Base-by-base conservation (phyloP, 1,284 basidiomycete species). In the Microbotryomycetes sp. region DNA sequence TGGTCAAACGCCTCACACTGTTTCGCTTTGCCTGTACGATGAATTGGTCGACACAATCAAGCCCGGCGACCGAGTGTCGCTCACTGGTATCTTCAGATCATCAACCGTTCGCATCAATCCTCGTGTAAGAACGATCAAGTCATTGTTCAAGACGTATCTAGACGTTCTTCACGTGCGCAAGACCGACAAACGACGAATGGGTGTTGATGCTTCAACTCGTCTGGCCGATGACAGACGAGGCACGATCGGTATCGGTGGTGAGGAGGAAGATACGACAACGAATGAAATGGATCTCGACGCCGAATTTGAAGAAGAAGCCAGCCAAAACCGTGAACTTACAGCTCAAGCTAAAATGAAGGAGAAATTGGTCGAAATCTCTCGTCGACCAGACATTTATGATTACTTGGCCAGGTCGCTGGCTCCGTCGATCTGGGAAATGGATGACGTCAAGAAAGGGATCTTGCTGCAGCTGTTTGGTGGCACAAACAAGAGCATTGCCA, bases 381-480 rank as follows among this genome's bases (percentile, higher is more conserved):
- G 81, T 64, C 79, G 85, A 54, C 83, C 84, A 3, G 92, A 97
- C 75, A 80, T 96, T 47, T 98, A 98, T 76, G 89, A 94, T 4
- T 77, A 90, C 46, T 81, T 98, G 1, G 80, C 93, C 15, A 80
- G 87, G 31, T 90, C 87, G 2, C 82, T 98, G 64, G 94, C 94
- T 1, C 96, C 94, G 9, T 89, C 86, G 29, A 94, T 98, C 70
- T 97, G 91, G 86, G 91, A 92, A 75, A 88, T 97, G 89, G 93
- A 98, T 47, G 94, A 98, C 73, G 91, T 98, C 65, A 98, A 98
- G 79, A 97, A 97, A 79, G 94, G 96, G 0, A 94, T 98, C 59
- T 76, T 98, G 54, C 78, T 98, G 30, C 94, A 97, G 77, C 78
- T 98, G 28, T 97, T 98, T 76, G 96, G 94, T 6, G 94, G 94